Evolutionary conservation across 2,329 filamentous ascomycete species (phyloP), one percentile per base, ranked within the genome.

Genomic region (Sclerotinia trifoliorum): DNA sequence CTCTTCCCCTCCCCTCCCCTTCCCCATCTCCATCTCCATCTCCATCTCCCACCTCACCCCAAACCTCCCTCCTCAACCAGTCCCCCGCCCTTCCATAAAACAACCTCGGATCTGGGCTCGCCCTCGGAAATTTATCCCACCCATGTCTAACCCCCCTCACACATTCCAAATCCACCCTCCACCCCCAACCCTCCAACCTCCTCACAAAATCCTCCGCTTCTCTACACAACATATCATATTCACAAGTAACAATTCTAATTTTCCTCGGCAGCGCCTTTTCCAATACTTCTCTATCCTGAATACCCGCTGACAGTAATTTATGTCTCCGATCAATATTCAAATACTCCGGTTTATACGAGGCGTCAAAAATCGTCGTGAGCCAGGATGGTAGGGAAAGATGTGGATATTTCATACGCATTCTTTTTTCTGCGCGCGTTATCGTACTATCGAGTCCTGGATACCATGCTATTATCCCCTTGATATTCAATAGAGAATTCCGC

Each of bases 211-310:
- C 55, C 66, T 73, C 73, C 17, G 65, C 72, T 49, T 75, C 73
- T 3, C 6, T 67, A 42, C 72, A 56, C 49, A 75, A 63, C 26
- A 68, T 67, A 68, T 75, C 74, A n/a, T 67, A 65, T 62, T 70
- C 69, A 68, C 74, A 75, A 13, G 70, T 73, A 10, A 74, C 68
- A 46, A 75, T 71, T 3, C 69, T 67, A 29, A 73, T 66, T 39
- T 71, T 69, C 7, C 62, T 44, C 54, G 74, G 73, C 24, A 75
- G 57, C 3, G 62, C 68, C 11, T 71, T 68, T 5, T 52, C 69
- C 42, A 75, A 32, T 13, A 74, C 19, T 35, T 69, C 65, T 52
- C 73, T 69, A 2, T 57, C 57, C 11, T 73, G 73, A 2, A 74
- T 61, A 0, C 68, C 72, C 1, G 71, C 73, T 26, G 55, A 63